Percentiles rank a stretch among this genome's conserved stretches.
Conservation (phyloP, 2,329 filamentous ascomycete genomes). For the Penicillium sp. region DNA sequence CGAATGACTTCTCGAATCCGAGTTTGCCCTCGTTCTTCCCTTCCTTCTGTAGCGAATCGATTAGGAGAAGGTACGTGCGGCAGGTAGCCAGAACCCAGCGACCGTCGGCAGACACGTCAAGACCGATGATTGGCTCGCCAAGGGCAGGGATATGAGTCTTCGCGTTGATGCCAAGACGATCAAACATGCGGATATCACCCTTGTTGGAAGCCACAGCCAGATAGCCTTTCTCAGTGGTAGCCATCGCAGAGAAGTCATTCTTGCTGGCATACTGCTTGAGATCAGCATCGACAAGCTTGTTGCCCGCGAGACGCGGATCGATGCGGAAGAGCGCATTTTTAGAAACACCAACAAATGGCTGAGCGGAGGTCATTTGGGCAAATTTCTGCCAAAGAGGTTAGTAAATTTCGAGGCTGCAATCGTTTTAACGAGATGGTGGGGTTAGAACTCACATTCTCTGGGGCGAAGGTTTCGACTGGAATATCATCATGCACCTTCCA, state of each 20-base stretch:
- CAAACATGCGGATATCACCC: slow-evolving; percentile 94
- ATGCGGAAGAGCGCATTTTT: slow-evolving; percentile 91
- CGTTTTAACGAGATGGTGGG: not conserved
- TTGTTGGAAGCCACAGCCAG: slow-evolving; percentile 97
- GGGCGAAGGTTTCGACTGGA: slow-evolving; percentile 85
- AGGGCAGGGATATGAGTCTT: slow-evolving; percentile 97
- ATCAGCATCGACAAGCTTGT: slow-evolving; percentile 89
- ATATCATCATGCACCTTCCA: slow-evolving; percentile 99
- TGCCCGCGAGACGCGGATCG: slow-evolving; percentile 84
- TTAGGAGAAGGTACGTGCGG: slow-evolving; percentile 88
- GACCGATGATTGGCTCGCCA: slow-evolving; percentile 89
- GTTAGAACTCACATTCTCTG: slow-evolving; percentile 67
- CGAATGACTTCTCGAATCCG: slow-evolving; percentile 93
- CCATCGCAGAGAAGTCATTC: slow-evolving; percentile 93
- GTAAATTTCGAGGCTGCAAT: slow-evolving; percentile 22
- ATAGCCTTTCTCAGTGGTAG: slow-evolving; percentile 94
- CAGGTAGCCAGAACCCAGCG: slow-evolving; percentile 95
- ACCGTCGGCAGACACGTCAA: slow-evolving; percentile 93
- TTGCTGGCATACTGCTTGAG: slow-evolving; percentile 96
- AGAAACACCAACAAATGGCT: slow-evolving; percentile 92
- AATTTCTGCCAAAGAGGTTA: slow-evolving; percentile 67
- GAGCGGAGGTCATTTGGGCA: slow-evolving; percentile 91
- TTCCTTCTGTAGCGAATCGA: slow-evolving; percentile 85
- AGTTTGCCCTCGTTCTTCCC: slow-evolving; percentile 98
- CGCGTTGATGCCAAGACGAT: slow-evolving; percentile 92